Conservation (phyloP, 306 rosid genomes). For the Cicer pinnatifidum region DNA sequence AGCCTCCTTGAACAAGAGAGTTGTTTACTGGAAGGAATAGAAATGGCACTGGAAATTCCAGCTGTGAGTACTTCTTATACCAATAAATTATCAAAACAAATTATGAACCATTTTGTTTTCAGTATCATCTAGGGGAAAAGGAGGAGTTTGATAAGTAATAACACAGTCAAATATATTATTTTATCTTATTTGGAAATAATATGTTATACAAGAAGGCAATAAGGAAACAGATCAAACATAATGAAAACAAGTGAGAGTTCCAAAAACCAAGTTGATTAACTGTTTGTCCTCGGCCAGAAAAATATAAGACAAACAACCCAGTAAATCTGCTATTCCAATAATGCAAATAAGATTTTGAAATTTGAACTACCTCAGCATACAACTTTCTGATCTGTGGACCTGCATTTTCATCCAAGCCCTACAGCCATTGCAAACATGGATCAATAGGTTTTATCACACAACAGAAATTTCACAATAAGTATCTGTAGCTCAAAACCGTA, state of each 20-base stretch:
- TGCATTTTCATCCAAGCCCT: conserved; percentile 96
- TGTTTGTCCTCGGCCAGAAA: conserved; percentile 38
- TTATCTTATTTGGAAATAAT: conserved; percentile 29
- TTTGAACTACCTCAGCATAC: conserved; percentile 77
- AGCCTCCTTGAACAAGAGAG: conserved; percentile 33
- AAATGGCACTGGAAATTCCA: conserved; percentile 11
- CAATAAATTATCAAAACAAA: conserved; percentile 30
- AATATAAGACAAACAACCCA: conserved; percentile 36
- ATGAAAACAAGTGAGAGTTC: conserved; percentile 30
- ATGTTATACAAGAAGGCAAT: conserved; percentile 25
- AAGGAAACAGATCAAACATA: conserved; percentile 11
- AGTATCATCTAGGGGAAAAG: conserved; percentile 12
- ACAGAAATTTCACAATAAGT: conserved; percentile 34
- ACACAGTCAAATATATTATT: background rate
- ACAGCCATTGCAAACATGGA: conserved; percentile 51
- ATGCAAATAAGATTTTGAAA: conserved; percentile 17
- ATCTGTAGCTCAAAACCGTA: conserved; percentile 51
- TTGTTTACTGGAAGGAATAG: background rate
- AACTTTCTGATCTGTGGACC: conserved; percentile 92
- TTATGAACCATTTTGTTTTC: conserved; percentile 23
- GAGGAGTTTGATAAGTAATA: conserved; percentile 17
- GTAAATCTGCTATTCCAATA: conserved; percentile 15
- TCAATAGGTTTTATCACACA: conserved; percentile 31
- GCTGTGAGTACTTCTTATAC: conserved; percentile 15
- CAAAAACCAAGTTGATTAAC: conserved; percentile 35